Evolutionary conservation across 768 basidiomycete genomes (phyloP), one percentile per base, ranked within the genome.

Genomic region (Boletus vinaceobasis): DNA sequence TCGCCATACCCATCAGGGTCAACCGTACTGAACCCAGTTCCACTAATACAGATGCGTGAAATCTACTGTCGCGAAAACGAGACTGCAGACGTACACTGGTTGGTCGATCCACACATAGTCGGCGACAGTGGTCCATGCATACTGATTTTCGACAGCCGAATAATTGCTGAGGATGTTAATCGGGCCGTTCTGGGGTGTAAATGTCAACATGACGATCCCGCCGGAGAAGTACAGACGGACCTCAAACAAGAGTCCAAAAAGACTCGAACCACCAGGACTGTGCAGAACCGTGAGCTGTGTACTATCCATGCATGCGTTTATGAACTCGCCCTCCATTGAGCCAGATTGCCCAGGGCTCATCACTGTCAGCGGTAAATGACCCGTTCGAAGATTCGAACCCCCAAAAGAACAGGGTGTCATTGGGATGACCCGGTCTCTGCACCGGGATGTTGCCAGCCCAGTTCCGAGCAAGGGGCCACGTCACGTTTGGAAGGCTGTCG

Each of bases 271-370:
- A 11, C 87, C 87, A 10, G 86, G 86, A 23, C 86, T 76, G 49
- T 3, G n/a, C 29, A 31, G 2, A 29, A 32, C 17, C 5, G 17
- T 58, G 7, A 48, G 31, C 27, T n/a, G 9, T 13, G 40, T 17
- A 33, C 1, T 10, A 32, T 26, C 9, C 15, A 14, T 35, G 10
- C 15, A 14, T 35, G 10, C 4, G 29, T 17, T 2, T 10, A 9
- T 32, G 10, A 9, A 56, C 80, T 45, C 61, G 83, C 83, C 85
- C 86, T 68, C 86, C 87, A 56, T 86, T 86, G 10, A 88, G 69
- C 85, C 85, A 88, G 37, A 88, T 82, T 7, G 77, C 79, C 87
- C 87, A 88, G 8, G 87, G 86, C 17, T 82, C 76, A 11, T 54
- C 60, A 21, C 65, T 63, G 37, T 59, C 48, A 52, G 64, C 68